These are phyloP conservation scores for Fusarium sp. DNA, from an alignment of 2,329 filamentous ascomycete species.

Conservation along the genomic window DNA sequence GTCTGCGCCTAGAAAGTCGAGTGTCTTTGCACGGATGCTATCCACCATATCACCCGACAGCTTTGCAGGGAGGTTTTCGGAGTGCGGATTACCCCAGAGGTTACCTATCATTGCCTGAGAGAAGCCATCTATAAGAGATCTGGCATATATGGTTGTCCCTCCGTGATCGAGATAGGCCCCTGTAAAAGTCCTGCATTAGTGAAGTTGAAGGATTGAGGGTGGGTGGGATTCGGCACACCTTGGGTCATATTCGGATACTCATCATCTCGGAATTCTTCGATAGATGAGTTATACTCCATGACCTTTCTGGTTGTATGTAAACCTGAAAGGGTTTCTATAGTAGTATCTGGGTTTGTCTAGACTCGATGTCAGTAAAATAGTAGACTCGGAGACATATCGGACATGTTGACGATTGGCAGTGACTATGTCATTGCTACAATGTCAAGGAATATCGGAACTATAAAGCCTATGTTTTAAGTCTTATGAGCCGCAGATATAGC, in stretches of 20 bases:
- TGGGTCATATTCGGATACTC: conserved; percentile 47
- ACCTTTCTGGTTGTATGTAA: conserved; percentile 7
- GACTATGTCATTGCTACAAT: not conserved
- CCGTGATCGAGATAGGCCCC: conserved; percentile 69
- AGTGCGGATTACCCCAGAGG: conserved; percentile 78
- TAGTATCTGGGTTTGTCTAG: conserved; percentile 26
- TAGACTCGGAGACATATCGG: not conserved
- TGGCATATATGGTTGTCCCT: conserved; percentile 68
- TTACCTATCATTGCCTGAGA: conserved; percentile 65
- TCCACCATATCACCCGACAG: conserved; percentile 69
- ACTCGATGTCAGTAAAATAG: not conserved
- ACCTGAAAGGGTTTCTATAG: conserved; percentile 22
- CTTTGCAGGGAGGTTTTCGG: conserved; percentile 69
- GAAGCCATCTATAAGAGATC: conserved; percentile 68
- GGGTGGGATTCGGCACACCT: conserved; percentile 29
- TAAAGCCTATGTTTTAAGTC: not conserved
- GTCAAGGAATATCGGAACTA: not conserved
- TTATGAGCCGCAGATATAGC: conserved; percentile 7
- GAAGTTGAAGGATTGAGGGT: not conserved
- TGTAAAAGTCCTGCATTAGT: conserved; percentile 22
- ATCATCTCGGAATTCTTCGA: conserved; percentile 44
- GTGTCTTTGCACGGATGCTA: conserved; percentile 63
- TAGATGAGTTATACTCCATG: conserved; percentile 44
- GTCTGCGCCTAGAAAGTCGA: conserved; percentile 69
- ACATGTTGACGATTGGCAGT: not conserved